Percentiles rank a stretch among this genome's conserved stretches.
These are phyloP conservation scores for Eucalyptus cloeziana DNA, from an alignment of 345 rosid species.

Conservation along the genomic window DNA sequence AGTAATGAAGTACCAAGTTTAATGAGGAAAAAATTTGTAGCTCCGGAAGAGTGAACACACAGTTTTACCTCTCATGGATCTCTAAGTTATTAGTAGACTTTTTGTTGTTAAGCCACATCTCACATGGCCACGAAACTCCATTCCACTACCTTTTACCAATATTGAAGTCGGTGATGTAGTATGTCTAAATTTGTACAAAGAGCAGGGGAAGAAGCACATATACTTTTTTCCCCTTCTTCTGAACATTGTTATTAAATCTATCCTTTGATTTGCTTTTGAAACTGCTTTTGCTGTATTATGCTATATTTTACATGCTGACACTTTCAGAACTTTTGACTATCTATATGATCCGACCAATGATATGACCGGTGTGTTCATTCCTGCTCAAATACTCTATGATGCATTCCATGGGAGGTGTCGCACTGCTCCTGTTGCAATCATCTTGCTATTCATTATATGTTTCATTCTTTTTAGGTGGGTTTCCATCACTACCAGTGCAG, in stretches of 20 bases:
- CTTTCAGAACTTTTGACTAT: slow-evolving; percentile 24
- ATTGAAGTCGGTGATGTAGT: neutral
- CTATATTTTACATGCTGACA: neutral
- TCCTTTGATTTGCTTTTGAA: neutral
- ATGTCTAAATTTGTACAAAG: neutral
- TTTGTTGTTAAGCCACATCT: neutral
- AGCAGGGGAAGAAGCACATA: neutral
- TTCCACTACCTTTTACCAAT: neutral
- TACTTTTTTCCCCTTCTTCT: neutral
- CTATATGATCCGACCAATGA: slow-evolving; percentile 40
- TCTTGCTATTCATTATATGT: slow-evolving; percentile 39
- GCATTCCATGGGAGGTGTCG: slow-evolving; percentile 55
- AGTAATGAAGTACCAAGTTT: neutral
- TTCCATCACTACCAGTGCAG: neutral
- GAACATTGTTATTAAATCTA: neutral
- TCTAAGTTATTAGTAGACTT: neutral
- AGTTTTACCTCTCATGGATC: neutral
- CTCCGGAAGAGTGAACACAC: neutral
- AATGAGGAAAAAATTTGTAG: neutral
- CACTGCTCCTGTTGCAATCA: slow-evolving; percentile 30
- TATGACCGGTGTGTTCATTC: slow-evolving; percentile 41
- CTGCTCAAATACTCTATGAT: slow-evolving; percentile 49
- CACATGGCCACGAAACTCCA: neutral
- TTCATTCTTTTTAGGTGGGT: slow-evolving; percentile 57
- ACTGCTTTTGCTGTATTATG: neutral